phyloP scores from a whole-genome alignment of 1,284 basidiomycete species.

The Puccinia triticina region DNA sequence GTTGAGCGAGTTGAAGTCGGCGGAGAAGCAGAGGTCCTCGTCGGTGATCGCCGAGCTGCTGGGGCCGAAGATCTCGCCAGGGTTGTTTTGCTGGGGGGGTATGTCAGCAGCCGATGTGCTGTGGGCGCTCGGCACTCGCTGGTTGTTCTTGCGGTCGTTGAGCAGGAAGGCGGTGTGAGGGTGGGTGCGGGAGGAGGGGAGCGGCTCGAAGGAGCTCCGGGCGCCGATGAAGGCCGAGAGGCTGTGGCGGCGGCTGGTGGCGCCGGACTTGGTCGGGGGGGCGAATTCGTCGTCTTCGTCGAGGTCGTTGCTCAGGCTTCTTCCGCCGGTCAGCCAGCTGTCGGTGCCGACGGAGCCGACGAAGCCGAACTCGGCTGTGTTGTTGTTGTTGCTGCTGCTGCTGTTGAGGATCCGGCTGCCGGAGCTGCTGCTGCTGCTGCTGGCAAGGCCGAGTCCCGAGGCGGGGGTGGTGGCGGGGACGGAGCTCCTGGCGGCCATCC shows the following conservation, averaged over 20 bases:
- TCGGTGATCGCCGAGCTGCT: slow-evolving; percentile 56
- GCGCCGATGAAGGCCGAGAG: slow-evolving; percentile 57
- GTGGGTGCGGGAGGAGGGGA: slow-evolving; percentile 52
- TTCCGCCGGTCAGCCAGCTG: slow-evolving; percentile 46
- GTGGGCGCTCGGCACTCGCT: not conserved
- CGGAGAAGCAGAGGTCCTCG: slow-evolving; percentile 57
- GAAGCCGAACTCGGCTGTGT: slow-evolving; percentile 45
- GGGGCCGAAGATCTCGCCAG: slow-evolving; percentile 21
- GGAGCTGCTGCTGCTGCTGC: too few species aligned
- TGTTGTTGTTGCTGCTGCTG: too few species aligned
- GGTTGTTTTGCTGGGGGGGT: slow-evolving; percentile 4
- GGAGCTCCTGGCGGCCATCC: slow-evolving; percentile 11
- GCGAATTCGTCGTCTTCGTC: slow-evolving; percentile 56
- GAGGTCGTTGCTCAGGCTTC: slow-evolving; percentile 54
- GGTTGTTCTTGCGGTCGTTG: slow-evolving; percentile 25
- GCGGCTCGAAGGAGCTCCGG: slow-evolving; percentile 55
- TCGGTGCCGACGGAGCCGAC: slow-evolving; percentile 22
- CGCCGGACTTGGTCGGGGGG: slow-evolving; percentile 57
- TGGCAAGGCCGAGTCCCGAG: slow-evolving; percentile 54
- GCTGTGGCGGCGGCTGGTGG: slow-evolving; percentile 57
- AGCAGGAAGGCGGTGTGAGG: not conserved
- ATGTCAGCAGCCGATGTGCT: not conserved
- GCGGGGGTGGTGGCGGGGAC: slow-evolving; percentile 49
- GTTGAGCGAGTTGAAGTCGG: slow-evolving; percentile 57
- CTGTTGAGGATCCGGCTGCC: slow-evolving; percentile 55